Conservation (phyloP, 768 basidiomycete genomes). For the Suillus fuscotomentosus region DNA sequence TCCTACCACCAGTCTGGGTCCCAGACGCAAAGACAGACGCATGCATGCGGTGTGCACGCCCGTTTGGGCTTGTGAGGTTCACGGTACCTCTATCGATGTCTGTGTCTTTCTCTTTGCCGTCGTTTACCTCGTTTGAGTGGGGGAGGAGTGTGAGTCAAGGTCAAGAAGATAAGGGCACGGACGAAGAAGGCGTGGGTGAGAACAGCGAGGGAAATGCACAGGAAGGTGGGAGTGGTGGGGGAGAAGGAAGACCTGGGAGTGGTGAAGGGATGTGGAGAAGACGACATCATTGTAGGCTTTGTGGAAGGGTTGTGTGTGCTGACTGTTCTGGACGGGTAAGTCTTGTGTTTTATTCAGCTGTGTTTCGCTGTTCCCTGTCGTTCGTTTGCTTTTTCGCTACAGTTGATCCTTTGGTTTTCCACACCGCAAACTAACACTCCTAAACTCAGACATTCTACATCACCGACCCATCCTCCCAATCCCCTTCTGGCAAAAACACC, state of each 20-base stretch:
- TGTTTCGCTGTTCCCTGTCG: not conserved
- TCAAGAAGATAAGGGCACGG: not conserved
- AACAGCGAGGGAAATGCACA: constrained; percentile 2
- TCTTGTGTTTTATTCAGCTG: not conserved
- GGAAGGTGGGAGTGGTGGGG: constrained; percentile 1
- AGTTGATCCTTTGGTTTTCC: not conserved
- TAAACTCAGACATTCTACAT: constrained; percentile 76
- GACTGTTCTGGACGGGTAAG: constrained; percentile 75
- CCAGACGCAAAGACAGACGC: constrained; percentile 80
- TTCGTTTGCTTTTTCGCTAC: not conserved
- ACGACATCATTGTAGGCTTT: constrained; percentile 84
- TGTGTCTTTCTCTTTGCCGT: not conserved
- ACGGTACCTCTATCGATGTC: not conserved
- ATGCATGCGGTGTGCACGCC: constrained; percentile 81
- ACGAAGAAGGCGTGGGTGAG: constrained; percentile 2
- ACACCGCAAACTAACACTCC: not conserved
- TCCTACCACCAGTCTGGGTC: constrained; percentile 91
- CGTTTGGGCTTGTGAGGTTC: constrained; percentile 54
- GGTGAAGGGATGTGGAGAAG: constrained; percentile 42
- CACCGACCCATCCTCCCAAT: constrained; percentile 40
- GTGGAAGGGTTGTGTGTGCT: constrained; percentile 85
- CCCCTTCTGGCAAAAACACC: constrained; percentile 37
- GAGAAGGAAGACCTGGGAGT: constrained; percentile 11
- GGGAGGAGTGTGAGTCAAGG: not conserved
- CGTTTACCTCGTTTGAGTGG: constrained; percentile 2